Evolutionary conservation across 495 filamentous ascomycete species (phyloP).

Genomic region (Cetradonia linearis): DNA sequence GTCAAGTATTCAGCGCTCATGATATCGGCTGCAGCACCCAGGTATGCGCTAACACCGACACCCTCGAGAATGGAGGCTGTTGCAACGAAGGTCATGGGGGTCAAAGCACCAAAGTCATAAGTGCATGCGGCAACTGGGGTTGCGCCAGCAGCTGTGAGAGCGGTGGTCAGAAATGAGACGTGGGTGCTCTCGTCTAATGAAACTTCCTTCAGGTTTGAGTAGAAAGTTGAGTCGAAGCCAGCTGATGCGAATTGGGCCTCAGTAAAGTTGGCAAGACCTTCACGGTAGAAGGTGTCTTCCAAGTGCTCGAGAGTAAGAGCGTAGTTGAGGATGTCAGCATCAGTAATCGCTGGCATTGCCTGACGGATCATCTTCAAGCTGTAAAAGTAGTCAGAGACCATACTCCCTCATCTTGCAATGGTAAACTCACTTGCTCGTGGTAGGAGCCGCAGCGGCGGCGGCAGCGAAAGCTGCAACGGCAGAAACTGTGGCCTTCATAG

Average conservation of each 20-base stretch:
- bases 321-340: constrained; percentile 32
- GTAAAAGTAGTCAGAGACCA: background rate
- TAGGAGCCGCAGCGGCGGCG: constrained; percentile 18
- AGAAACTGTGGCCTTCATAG: constrained; percentile 20
- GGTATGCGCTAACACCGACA: constrained; percentile 48
- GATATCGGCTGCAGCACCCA: constrained; percentile 51
- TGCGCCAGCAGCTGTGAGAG: constrained; percentile 40
- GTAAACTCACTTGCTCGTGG: constrained; percentile 17
- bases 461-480: constrained; percentile 24
- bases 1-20: constrained; percentile 43
- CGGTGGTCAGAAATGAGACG: constrained; percentile 45
- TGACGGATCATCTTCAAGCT: constrained; percentile 21
- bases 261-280: constrained; percentile 48
- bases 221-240: constrained; percentile 41
- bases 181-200: constrained; percentile 47
- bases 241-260: constrained; percentile 41
- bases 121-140: constrained; percentile 43
- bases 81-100: constrained; percentile 37
- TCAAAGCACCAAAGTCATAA: constrained; percentile 47
- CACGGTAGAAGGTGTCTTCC: constrained; percentile 40
- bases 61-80: constrained; percentile 48
- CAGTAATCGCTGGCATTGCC: constrained; percentile 21
- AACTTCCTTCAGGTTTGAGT: constrained; percentile 38
- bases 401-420: background rate
- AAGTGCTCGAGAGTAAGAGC: constrained; percentile 36